Conservation (phyloP, 148 eudicot genomes). For the Vaccinium macrocarpon region DNA sequence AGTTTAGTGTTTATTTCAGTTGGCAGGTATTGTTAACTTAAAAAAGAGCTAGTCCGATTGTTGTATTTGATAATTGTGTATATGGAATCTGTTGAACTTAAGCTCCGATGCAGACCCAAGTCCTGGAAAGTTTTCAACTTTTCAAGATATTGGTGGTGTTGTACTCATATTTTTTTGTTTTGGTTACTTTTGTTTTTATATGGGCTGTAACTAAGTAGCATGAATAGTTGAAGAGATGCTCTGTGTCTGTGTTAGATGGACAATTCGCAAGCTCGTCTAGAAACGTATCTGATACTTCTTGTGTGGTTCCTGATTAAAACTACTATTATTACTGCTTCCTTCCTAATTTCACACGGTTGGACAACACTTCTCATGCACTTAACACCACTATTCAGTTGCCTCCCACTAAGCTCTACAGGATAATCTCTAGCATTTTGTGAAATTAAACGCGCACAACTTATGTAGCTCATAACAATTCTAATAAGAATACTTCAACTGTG, state of each 20-base stretch:
- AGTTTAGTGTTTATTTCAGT: neutral
- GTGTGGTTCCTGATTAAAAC: neutral
- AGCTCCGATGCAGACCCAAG: neutral
- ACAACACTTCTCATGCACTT: neutral
- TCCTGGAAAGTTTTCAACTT: neutral
- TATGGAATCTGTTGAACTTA: neutral
- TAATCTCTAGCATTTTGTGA: neutral
- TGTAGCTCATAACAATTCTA: neutral
- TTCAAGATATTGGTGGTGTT: neutral
- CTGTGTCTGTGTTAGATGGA: neutral
- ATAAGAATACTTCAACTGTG: neutral
- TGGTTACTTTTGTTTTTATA: conserved; percentile 4
- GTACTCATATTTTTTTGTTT: neutral
- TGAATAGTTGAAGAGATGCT: neutral
- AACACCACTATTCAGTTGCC: neutral
- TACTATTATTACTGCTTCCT: neutral
- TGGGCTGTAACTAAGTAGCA: neutral
- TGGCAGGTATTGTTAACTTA: neutral
- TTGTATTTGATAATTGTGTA: neutral
- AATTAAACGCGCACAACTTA: neutral
- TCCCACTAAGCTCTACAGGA: neutral
- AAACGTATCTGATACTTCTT: neutral
- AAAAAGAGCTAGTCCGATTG: neutral
- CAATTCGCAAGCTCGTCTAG: neutral
- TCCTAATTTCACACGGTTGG: neutral